Percentiles rank a stretch among this genome's conserved stretches.
phyloP scores from a whole-genome alignment of 2,329 filamentous ascomycete genomes.

The Lachnellula occidentalis region DNA sequence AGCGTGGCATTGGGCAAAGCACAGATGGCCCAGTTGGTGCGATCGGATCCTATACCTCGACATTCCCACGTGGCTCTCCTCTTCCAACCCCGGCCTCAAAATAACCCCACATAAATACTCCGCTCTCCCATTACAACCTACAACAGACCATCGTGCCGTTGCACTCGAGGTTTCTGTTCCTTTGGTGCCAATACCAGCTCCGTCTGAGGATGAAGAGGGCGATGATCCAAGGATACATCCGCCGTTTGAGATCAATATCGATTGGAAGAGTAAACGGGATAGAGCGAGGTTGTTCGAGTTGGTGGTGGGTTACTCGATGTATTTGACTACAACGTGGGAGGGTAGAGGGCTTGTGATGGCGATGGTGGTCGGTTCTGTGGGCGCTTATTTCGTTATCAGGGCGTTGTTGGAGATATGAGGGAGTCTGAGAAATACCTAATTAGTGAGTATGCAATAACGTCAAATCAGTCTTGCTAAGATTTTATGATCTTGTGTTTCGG shows the following conservation, averaged over 20 bases:
- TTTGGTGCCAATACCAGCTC: conserved; percentile 37
- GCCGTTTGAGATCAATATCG: conserved; percentile 52
- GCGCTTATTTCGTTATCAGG: conserved; percentile 26
- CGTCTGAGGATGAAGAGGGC: conserved; percentile 29
- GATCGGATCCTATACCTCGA: conserved; percentile 81
- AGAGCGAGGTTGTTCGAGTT: conserved; percentile 54
- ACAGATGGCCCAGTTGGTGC: conserved; percentile 90
- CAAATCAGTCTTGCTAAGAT: no score
- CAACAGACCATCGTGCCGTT: conserved; percentile 84
- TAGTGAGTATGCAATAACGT: no score
- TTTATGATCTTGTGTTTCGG: no score
- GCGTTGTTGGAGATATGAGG: conserved; percentile 17
- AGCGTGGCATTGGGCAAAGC: conserved; percentile 68
- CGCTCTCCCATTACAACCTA: conserved; percentile 70
- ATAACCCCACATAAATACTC: conserved; percentile 61
- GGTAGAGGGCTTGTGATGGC: conserved; percentile 28
- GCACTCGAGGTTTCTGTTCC: conserved; percentile 66
- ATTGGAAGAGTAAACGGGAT: conserved; percentile 49
- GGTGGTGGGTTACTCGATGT: conserved; percentile 51
- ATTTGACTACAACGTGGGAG: conserved; percentile 30
- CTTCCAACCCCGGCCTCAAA: conserved; percentile 34
- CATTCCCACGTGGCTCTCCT: conserved; percentile 46
- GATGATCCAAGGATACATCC: conserved; percentile 38
- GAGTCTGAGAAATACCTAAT: background rate
- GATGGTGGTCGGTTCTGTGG: conserved; percentile 25